Evolutionary conservation across 2,329 filamentous ascomycete genomes (phyloP), one percentile per base, ranked within the genome.

Genomic region (Tolypocladium ovalisporum): DNA sequence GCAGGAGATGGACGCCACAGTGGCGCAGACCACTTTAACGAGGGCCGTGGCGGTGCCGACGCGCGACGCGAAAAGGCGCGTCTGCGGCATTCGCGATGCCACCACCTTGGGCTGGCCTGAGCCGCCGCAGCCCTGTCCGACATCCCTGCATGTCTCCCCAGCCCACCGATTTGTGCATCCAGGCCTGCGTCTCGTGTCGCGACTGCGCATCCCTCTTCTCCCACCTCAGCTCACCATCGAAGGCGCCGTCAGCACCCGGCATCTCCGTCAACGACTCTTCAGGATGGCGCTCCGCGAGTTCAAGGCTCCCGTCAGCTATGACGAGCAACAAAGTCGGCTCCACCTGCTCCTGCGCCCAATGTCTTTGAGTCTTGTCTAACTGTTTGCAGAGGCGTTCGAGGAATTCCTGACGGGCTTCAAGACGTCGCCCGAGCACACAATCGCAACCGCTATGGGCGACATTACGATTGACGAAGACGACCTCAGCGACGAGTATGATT

Each of bases 351-450:
- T 54, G n/a, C 10, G 29, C 27, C 19, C 47, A 22, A 6, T 37
- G 54, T 51, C 22, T 24, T 13, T n/a, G 44, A 15, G 9, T 42
- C n/a, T 22, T 49, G 49, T 60, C 72, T 75, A 68, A 71, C 64
- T 55, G 58, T 37, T 55, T 56, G 52, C 65, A 93, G 89, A 73
- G 65, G 87, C 88, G 54, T 94, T 99, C 72, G 87, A 96, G 74
- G 85, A 88, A 67, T 99, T 99, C 71, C 79, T 99, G 61, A 79
- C 82, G 66, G 85, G 85, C 62, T 99, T 95, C 84, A 97, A 99
- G 77, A 87, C 87, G 57, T 86, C 79, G 68, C 88, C 77, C 57
- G 84, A 79, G 72, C 82, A 80, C 59, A 82, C 87, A 59, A 85
- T 95, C 63, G 85, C 89, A 42, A 87, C 92, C 70, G 91, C 91